A percentile compares a stretch with the other conserved stretches of the same genome.
Conservation (phyloP, 495 filamentous ascomycete species). For the Schizothecium vesticola region DNA sequence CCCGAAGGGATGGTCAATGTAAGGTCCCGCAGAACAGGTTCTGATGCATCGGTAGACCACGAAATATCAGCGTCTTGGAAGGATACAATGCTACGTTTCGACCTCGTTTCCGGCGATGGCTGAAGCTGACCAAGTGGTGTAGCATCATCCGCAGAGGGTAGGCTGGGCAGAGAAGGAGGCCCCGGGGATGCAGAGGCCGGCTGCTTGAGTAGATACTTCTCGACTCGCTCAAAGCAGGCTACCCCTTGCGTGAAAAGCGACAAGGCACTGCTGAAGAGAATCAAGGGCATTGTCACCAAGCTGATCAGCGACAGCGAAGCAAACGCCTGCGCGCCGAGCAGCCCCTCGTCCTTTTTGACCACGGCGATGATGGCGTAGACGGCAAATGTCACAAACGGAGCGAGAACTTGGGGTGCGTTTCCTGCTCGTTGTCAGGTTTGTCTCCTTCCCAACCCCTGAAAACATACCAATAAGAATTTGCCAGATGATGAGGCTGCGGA, state of each 20-base stretch:
- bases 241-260: conserved; percentile 45
- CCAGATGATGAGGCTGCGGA: conserved; percentile 41
- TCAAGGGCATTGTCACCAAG: conserved; percentile 50
- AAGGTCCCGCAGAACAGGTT: conserved; percentile 1
- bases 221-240: conserved; percentile 55
- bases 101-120: neutral
- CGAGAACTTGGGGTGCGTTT: conserved; percentile 38
- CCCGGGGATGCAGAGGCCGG: neutral
- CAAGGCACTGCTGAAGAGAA: conserved; percentile 49
- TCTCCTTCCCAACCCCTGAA: neutral
- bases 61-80: neutral
- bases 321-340: conserved; percentile 46
- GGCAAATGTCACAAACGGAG: conserved; percentile 26
- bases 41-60: neutral
- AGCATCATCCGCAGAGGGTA: neutral
- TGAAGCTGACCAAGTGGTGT: neutral
- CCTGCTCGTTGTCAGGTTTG: conserved; percentile 22
- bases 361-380: conserved; percentile 25
- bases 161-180: neutral
- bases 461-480: conserved; percentile 15
- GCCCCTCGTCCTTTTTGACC: conserved; percentile 18
- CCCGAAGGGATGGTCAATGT: neutral
- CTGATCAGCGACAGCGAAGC: conserved; percentile 54
- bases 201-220: conserved; percentile 31
- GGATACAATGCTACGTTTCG: neutral